Evolutionary conservation across 805 yeast species (phyloP), one percentile per base, ranked within the genome.

Genomic region (Pichia insulana): DNA sequence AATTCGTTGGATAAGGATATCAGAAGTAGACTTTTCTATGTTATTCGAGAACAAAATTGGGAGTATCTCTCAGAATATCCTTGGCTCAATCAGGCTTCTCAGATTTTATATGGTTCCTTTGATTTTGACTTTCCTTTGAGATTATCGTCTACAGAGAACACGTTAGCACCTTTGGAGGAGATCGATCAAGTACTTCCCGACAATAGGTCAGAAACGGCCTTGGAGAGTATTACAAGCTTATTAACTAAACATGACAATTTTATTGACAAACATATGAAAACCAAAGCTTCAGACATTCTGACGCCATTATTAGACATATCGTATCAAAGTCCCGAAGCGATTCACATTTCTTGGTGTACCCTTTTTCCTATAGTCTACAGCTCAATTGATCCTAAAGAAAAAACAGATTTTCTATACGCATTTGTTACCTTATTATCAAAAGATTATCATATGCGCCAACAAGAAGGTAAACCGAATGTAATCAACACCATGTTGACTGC

Each of bases 31-130:
- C 66, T 92, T 30, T 78, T 81, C 49, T 94, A 94, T 52, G 81
- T 90, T 8, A 74, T 94, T n/a, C 69, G 90, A 31, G 97, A 92
- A 54, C 99, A 92, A 59, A 90, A 87, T 55, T 92, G 99, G 99
- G 99, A 92, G 57, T 83, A 76, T 50, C 66, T 92, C 31, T 89
- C 95, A 0, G 98, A 92, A 50, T 84, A 83, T 53, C 84, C 88
- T 34, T 92, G 98, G 98, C 64, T 90, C 47, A 87, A 87, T 58
- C 97, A 90, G 59, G 97, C 96, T 0, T 68, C 86, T 16, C 96
- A 89, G 56, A 63, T 94, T 25, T 63, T 92, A 7, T 86, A 82
- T 55, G 95, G 92, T 0, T 71, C 95, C 0, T 78, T 85, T 50
- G 81, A 80, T 44, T 61, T 60, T 32, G 70, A 71, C 1, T 66